Evolutionary conservation across 106 monocot genomes (phyloP), one percentile per base, ranked within the genome.

Genomic region (Allium cepa): DNA sequence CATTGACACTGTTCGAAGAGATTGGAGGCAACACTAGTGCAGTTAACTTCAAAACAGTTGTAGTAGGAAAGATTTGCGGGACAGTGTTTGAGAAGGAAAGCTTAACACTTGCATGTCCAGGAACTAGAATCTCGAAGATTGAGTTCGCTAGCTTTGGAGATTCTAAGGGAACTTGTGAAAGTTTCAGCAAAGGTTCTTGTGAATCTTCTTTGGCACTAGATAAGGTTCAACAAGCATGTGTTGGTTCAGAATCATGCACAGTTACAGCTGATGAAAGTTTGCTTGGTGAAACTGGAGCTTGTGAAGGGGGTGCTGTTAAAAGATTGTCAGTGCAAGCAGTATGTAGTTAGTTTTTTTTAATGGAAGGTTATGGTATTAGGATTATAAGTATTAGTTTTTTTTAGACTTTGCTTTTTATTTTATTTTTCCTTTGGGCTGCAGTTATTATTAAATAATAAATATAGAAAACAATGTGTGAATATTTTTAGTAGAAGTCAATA

Each of bases 1-100:
- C 77, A 3, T 53, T 83, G 68, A 46, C 71, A 5, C 63, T 87
- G 60, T 87, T 87, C 27, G 87, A 87, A 71, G 87, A 87, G 60
- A 73, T 71, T 14, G 87, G 87, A 3, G 87, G 87, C 4, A 66
- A 77, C 36, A 82, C 80, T 0, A n/a, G 0, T 17, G 22, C 26
- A 0, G 65, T 83, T 11, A 69, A 64, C 51, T 83, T 87, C 80
- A 74, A 71, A 11, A 75, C 77, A 0, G 80, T 83, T 7, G 64
- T 68, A 3, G 64, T 72, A 4, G 83, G 75, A 4, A 66, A 63
- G 7, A 59, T 72, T 0, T 87, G 87, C 55, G 71, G 60, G 17
- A 71, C 45, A 8, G 74, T 58, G 10, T 28, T 10, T 36, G 73
- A 83, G 11, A 72, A 66, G 15, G 22, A 79, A 46, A 72, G 58